phyloP scores from a whole-genome alignment of 331 rosid species.

The Malus hybrid region DNA sequence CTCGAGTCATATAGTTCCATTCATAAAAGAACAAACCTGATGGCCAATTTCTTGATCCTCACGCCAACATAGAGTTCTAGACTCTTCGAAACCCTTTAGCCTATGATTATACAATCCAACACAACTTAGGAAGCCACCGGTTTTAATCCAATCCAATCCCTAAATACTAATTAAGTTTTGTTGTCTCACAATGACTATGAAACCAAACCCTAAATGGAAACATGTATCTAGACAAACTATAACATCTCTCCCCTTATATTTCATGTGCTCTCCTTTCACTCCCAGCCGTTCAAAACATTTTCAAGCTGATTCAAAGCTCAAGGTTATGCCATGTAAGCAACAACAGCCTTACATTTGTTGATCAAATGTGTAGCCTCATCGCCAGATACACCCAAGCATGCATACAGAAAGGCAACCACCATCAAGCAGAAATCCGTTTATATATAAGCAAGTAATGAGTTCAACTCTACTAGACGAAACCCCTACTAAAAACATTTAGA shows the following conservation, averaged over 20 bases:
- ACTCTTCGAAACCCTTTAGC: no score
- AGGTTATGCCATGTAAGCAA: not conserved
- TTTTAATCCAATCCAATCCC: no score
- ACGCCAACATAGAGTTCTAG: no score
- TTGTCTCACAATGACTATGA: no score
- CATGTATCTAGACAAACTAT: no score
- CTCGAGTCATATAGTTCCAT: no score
- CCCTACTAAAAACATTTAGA: not conserved
- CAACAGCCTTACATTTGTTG: not conserved
- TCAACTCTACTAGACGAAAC: not conserved
- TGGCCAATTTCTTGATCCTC: no score
- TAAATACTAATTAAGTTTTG: no score
- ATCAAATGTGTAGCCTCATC: not conserved
- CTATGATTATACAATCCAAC: no score
- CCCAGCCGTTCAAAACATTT: not conserved
- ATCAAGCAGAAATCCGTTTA: not conserved
- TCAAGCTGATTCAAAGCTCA: not conserved
- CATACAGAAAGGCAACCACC: not conserved
- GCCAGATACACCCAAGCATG: not conserved
- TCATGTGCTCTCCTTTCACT: not conserved
- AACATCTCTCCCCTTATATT: not conserved
- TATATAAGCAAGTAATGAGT: not conserved
- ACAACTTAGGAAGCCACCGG: no score
- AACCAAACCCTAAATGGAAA: no score
- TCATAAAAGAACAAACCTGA: no score